Conservation (phyloP, 108 stramenopile species). For the Pseudonitzschia pungens region DNA sequence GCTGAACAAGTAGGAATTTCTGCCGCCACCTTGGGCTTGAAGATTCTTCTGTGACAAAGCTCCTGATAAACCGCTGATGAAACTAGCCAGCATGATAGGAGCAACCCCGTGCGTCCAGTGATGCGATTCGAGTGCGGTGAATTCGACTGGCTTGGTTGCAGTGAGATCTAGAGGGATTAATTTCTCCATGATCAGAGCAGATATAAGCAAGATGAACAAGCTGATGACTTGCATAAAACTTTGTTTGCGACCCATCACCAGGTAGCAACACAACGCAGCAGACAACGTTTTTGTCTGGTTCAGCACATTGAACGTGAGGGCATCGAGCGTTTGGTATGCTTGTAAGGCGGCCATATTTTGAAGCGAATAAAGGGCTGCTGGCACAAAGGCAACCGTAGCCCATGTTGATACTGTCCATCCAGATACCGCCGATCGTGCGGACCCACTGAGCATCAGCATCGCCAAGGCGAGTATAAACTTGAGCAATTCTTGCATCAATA, state of each 20-base stretch:
- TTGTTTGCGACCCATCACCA: constrained; percentile 86
- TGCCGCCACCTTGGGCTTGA: constrained; percentile 53
- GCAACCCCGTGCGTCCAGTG: constrained; percentile 78
- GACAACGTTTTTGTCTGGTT: constrained; percentile 96
- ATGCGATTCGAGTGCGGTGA: constrained; percentile 36
- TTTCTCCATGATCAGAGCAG: constrained; percentile 82
- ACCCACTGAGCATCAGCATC: constrained; percentile 44
- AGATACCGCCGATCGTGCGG: constrained; percentile 22
- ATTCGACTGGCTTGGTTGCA: constrained; percentile 1
- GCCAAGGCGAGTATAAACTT: constrained; percentile 58
- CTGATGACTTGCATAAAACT: constrained; percentile 78
- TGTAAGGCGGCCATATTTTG: constrained; percentile 88
- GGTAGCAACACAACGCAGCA: constrained; percentile 91
- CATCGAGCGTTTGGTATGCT: constrained; percentile 91
- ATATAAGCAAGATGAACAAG: constrained; percentile 70
- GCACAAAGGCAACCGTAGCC: constrained; percentile 72
- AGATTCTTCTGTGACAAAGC: constrained; percentile 90
- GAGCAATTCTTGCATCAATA: constrained; percentile 69
- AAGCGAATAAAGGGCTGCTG: constrained; percentile 87
- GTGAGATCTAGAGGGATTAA: constrained; percentile 38
- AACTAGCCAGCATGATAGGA: constrained; percentile 77
- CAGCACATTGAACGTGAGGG: constrained; percentile 92
- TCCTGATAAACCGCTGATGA: constrained; percentile 87
- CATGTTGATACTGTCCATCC: constrained; percentile 66
- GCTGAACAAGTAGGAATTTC: constrained; percentile 86